A percentile compares a stretch with the other conserved stretches of the same genome.
These are phyloP conservation scores for Lentinula boryana DNA, from an alignment of 768 basidiomycete genomes.

Conservation along the genomic window DNA sequence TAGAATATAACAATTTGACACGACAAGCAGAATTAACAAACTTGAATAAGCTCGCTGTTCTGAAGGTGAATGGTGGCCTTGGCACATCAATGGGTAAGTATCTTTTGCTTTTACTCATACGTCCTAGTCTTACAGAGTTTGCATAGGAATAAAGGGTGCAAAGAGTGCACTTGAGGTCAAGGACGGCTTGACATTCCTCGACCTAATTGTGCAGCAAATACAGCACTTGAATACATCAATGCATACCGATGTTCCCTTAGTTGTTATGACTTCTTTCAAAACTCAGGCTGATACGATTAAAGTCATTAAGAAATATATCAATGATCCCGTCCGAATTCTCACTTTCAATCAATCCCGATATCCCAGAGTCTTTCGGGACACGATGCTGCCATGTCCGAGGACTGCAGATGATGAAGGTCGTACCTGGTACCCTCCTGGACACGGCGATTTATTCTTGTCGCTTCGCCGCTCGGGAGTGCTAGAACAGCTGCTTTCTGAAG, in stretches of 20 bases:
- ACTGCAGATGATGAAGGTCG: conserved; percentile 73
- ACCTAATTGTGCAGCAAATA: conserved; percentile 89
- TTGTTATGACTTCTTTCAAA: conserved; percentile 97
- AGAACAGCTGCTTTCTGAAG: conserved; percentile 81
- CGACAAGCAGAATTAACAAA: conserved; percentile 50
- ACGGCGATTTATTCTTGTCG: conserved; percentile 94
- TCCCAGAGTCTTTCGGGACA: conserved; percentile 88
- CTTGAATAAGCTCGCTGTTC: conserved; percentile 89
- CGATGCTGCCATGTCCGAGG: conserved; percentile 77
- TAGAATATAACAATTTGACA: conserved; percentile 73
- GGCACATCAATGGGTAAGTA: conserved; percentile 78
- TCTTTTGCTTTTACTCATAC: neutral
- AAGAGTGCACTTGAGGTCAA: conserved; percentile 95
- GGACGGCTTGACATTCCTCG: conserved; percentile 97
- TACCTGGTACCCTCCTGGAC: conserved; percentile 94
- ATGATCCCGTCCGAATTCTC: conserved; percentile 89
- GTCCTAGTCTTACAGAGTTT: neutral
- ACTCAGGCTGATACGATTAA: conserved; percentile 96
- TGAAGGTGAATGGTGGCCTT: conserved; percentile 93
- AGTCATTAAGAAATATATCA: conserved; percentile 94
- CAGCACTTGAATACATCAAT: conserved; percentile 87
- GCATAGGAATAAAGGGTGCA: conserved; percentile 70
- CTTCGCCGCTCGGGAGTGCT: conserved; percentile 86
- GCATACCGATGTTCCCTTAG: conserved; percentile 88
- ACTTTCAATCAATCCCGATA: conserved; percentile 93